These are phyloP conservation scores for Diutina neorugosa DNA, from an alignment of 1,139 yeast genomes.

Conservation along the genomic window DNA sequence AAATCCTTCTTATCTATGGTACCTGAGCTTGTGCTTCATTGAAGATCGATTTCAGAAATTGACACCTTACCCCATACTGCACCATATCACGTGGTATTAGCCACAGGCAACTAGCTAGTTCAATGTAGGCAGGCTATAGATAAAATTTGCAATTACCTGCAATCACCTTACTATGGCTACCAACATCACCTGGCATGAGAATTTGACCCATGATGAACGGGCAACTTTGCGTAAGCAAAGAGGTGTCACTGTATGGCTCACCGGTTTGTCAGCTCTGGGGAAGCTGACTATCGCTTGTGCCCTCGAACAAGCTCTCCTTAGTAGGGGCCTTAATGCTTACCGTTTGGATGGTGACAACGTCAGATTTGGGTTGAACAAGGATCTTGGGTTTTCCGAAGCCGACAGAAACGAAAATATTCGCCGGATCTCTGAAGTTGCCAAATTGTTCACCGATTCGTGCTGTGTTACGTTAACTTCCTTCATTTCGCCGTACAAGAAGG, in stretches of 20 bases:
- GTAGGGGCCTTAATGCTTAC: constrained; percentile 59
- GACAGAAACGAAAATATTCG: constrained; percentile 93
- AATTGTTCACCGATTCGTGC: constrained; percentile 84
- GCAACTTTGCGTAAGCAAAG: constrained; percentile 57
- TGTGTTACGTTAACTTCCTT: constrained; percentile 78
- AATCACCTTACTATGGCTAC: constrained; percentile 52
- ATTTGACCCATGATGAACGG: constrained; percentile 77
- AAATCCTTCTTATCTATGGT: too few species aligned
- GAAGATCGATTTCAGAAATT: too few species aligned
- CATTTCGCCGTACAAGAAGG: constrained; percentile 80
- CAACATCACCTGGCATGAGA: constrained; percentile 92
- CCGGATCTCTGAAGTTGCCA: constrained; percentile 85
- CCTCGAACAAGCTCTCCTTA: constrained; percentile 67
- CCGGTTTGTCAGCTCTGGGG: constrained; percentile 92
- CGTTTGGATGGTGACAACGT: constrained; percentile 92
- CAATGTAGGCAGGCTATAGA: background rate
- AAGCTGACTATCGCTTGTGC: constrained; percentile 94
- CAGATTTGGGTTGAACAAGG: constrained; percentile 89
- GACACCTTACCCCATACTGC: background rate
- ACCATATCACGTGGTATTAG: constrained; percentile 3
- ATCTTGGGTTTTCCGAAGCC: constrained; percentile 80
- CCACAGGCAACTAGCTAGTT: background rate
- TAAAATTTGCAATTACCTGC: background rate
- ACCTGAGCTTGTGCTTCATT: too few species aligned
- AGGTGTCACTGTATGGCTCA: constrained; percentile 89